A percentile compares a stretch with the other conserved stretches of the same genome.
Conservation (phyloP, 2,329 filamentous ascomycete species). For the Verticillium nonalfalfae region DNA sequence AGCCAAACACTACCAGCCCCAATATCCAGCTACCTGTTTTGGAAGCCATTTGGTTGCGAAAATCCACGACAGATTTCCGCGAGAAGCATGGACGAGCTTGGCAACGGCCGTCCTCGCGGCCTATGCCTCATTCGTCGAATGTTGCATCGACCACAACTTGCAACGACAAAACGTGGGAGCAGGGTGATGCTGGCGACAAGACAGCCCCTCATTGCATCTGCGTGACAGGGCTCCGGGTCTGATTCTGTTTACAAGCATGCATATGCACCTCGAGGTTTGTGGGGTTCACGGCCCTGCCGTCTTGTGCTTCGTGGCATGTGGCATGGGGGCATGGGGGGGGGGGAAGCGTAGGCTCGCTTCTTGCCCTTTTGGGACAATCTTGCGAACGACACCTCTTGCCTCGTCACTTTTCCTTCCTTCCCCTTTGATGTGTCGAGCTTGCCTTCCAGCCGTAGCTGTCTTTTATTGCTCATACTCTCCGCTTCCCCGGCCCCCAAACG, state of each 20-base stretch:
- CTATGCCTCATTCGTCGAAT: not conserved
- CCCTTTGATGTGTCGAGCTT: not conserved
- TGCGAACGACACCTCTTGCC: constrained; percentile 9
- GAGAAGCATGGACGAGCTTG: no score
- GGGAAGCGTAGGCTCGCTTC: no score
- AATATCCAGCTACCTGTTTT: no score
- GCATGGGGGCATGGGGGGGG: no score
- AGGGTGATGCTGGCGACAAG: not conserved
- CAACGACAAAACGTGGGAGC: not conserved
- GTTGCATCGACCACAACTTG: not conserved
- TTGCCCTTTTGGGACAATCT: constrained; percentile 15
- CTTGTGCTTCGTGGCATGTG: not conserved
- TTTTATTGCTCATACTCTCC: not conserved
- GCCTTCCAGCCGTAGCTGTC: not conserved
- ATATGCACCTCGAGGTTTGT: not conserved
- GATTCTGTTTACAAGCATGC: not conserved
- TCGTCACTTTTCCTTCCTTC: not conserved
- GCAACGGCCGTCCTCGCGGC: not conserved
- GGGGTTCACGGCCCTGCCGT: not conserved
- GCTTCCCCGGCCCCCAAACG: not conserved
- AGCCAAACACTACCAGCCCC: no score
- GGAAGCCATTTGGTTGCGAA: no score
- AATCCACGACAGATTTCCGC: no score
- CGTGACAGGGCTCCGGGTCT: not conserved
- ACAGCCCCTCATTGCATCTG: not conserved